phyloP scores from a whole-genome alignment of 1,139 yeast genomes.

The Tardiomyces depauwii region DNA sequence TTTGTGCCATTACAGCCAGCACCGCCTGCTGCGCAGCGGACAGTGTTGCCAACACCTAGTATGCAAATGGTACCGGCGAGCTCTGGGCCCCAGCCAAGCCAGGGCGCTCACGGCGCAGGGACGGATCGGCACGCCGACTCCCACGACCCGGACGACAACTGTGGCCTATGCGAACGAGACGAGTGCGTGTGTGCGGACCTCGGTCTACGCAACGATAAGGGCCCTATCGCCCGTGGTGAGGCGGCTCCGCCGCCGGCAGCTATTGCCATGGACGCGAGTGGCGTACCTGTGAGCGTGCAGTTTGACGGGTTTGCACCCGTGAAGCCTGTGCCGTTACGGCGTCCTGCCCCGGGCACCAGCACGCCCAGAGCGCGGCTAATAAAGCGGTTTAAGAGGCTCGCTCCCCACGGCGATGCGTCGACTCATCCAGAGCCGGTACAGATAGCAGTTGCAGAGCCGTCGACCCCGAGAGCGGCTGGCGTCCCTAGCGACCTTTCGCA shows the following conservation, averaged over 20 bases:
- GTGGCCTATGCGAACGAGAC: slow-evolving; percentile 23
- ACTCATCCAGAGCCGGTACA: too few species aligned
- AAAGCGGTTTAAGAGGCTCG: background rate
- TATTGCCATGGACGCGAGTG: background rate
- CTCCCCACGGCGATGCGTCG: too few species aligned
- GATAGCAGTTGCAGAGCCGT: too few species aligned
- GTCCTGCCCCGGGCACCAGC: background rate
- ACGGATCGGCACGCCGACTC: background rate
- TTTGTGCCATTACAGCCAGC: too few species aligned
- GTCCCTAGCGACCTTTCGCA: background rate
- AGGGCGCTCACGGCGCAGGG: too few species aligned
- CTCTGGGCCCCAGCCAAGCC: too few species aligned
- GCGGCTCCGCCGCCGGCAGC: background rate
- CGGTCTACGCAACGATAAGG: slow-evolving; percentile 10
- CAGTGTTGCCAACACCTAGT: too few species aligned
- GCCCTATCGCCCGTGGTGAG: background rate
- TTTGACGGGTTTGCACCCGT: background rate
- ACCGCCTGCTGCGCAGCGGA: too few species aligned
- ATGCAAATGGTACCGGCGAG: too few species aligned
- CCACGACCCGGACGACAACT: slow-evolving; percentile 8
- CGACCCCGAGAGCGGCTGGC: too few species aligned
- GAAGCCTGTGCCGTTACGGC: background rate
- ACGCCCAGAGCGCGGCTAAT: background rate
- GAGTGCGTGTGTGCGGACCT: slow-evolving; percentile 24
- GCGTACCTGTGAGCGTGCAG: background rate